A percentile compares a stretch with the other conserved stretches of the same genome.
Evolutionary conservation across 1,284 basidiomycete genomes (phyloP).

Genomic region (Polyporus tsugae): DNA sequence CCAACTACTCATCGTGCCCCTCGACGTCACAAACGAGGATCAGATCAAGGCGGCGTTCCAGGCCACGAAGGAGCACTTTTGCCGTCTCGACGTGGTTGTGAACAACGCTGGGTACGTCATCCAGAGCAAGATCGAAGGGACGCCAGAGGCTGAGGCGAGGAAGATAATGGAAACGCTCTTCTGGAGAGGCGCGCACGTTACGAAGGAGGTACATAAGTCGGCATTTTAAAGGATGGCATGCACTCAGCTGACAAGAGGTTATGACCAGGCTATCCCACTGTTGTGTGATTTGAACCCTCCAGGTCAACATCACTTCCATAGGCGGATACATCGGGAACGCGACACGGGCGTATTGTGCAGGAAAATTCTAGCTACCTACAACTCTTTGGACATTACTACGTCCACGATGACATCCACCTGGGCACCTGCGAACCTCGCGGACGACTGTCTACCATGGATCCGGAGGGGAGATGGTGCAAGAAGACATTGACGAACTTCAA

Average conservation of each 20-base stretch:
- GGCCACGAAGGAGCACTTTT: constrained; percentile 44
- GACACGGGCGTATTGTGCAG: constrained; percentile 39
- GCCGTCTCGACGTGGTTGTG: constrained; percentile 52
- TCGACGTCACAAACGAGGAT: constrained; percentile 48
- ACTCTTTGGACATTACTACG: too few species aligned
- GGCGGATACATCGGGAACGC: constrained; percentile 37
- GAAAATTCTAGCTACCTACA: too few species aligned
- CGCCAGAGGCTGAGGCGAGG: constrained; percentile 43
- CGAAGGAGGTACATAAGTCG: constrained; percentile 29
- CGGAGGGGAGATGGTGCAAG: too few species aligned
- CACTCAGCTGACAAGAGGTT: not conserved
- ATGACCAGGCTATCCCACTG: constrained; percentile 42
- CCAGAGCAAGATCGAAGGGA: constrained; percentile 47
- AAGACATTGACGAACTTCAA: too few species aligned
- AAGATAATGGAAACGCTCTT: constrained; percentile 47
- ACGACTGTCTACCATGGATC: too few species aligned
- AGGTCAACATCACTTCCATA: constrained; percentile 38
- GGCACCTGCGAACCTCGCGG: too few species aligned
- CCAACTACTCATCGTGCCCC: constrained; percentile 46
- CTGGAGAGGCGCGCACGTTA: constrained; percentile 47
- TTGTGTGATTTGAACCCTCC: constrained; percentile 51
- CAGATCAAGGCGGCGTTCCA: constrained; percentile 46
- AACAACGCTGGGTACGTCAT: constrained; percentile 50
- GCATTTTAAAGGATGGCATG: not conserved
- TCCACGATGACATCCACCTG: too few species aligned